Base-by-base conservation (phyloP, 176 grass and related monocot species). In the Paspalum notatum region DNA sequence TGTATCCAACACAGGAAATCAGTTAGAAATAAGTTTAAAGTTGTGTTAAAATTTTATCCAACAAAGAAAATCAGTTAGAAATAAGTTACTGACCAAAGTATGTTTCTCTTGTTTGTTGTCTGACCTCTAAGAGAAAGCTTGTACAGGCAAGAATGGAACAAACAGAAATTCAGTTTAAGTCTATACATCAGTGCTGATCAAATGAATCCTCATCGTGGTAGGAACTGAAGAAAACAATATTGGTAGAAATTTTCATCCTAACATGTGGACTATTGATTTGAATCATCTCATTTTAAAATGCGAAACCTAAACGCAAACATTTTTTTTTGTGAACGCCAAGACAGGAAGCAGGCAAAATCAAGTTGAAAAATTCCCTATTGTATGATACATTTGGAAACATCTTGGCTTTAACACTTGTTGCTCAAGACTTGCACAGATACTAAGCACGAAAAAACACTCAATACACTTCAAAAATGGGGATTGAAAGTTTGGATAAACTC, bases 401-500 rank as follows among this genome's bases (percentile, higher is more conserved):
- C 45, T 60, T 47, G 26, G 22, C 51, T 74, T 3, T 68, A 37
- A 85, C 67, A 67, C 0, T 74, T 9, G 12, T 74, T 61, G 60
- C 27, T 7, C 11, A 22, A 64, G n/a, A 74, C 27, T 50, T 13
- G 12, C 1, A 21, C 9, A 43, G 2, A 22, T 42, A 57, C 48
- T 39, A 44, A 73, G 44, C 21, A 67, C 50, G 59, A 3, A 71
- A 78, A 75, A 16, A 53, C 11, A 49, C 48, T 46, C 66, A 74
- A 45, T 24, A 6, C n/a, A 14, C 0, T 56, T 45, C 27, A 41
- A 57, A 26, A 59, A 49, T 76, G 10, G 51, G 42, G 39, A 85
- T 22, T 64, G 11, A 48, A 69, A 22, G 62, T 76, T 2, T 5
- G 61, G 53, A 81, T 80, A 54, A 83, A 76, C 82, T 84, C 37